These are phyloP conservation scores for Geranium brycei DNA, from an alignment of 345 rosid genomes.

Conservation along the genomic window DNA sequence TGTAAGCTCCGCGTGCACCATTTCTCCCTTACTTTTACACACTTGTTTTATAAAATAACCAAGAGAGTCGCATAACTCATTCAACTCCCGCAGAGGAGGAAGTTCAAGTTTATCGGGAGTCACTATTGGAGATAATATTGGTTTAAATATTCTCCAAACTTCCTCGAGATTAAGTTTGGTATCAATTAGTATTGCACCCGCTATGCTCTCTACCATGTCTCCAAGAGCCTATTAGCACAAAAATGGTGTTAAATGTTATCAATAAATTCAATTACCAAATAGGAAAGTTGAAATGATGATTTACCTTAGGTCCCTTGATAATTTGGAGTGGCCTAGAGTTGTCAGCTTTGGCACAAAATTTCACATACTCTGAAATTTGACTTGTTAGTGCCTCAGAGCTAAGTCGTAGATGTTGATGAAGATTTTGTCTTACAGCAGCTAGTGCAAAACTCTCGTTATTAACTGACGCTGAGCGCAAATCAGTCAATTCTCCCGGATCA, in stretches of 20 bases:
- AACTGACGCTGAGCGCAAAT: constrained; percentile 77
- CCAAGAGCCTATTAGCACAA: constrained; percentile 59
- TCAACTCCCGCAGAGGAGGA: constrained; percentile 62
- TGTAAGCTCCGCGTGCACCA: constrained; percentile 42
- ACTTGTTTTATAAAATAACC: constrained; percentile 50
- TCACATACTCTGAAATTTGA: constrained; percentile 47
- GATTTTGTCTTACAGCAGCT: constrained; percentile 42
- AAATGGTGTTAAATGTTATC: constrained; percentile 2
- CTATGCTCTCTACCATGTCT: constrained; percentile 78
- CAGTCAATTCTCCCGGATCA: constrained; percentile 86
- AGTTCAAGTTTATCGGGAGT: constrained; percentile 72
- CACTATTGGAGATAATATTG: constrained; percentile 65
- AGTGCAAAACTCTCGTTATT: constrained; percentile 77
- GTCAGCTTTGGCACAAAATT: constrained; percentile 26
- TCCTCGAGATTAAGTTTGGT: constrained; percentile 49
- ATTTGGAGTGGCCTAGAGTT: constrained; percentile 23
- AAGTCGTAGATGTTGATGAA: constrained; percentile 53
- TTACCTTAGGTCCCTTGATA: constrained; percentile 72
- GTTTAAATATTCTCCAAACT: constrained; percentile 69
- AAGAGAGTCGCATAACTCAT: constrained; percentile 60
- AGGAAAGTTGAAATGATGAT: neutral
- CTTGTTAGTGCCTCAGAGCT: constrained; percentile 29
- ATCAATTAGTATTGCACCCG: constrained; percentile 76
- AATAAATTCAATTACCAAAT: too few relatives aligned
- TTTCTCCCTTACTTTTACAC: constrained; percentile 33